phyloP scores from a whole-genome alignment of 345 rosid genomes.

The Draba incana region DNA sequence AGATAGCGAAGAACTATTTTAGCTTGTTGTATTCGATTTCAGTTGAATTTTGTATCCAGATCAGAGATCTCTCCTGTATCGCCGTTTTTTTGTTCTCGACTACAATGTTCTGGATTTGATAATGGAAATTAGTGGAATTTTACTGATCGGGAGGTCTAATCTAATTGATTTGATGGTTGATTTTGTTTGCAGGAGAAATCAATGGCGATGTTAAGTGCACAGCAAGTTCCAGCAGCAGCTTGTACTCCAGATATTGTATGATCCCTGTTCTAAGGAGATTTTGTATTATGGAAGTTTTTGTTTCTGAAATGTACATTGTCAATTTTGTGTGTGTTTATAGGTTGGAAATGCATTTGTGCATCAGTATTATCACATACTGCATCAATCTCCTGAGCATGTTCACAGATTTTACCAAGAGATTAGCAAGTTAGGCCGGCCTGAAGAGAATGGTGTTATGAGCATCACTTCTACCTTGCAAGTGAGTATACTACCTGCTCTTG shows the following conservation, averaged over 20 bases:
- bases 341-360: constrained; percentile 95
- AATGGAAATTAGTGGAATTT: not conserved
- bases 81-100: not conserved
- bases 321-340: constrained; percentile 43
- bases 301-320: constrained; percentile 17
- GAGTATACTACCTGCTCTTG: constrained; percentile 33
- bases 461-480: constrained; percentile 87
- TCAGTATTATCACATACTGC: constrained; percentile 87
- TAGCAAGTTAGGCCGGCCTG: constrained; percentile 95
- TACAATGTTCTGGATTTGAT: not conserved
- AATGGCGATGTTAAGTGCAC: constrained; percentile 58
- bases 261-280: not conserved
- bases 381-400: constrained; percentile 87
- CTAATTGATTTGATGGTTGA: not conserved
- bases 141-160: constrained; percentile 8
- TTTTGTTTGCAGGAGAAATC: constrained; percentile 29
- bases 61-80: constrained; percentile 24
- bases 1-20: not conserved
- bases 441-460: constrained; percentile 65
- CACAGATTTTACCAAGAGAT: constrained; percentile 91
- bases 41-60: constrained; percentile 17
- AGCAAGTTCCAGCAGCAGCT: constrained; percentile 49
- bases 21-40: not conserved
- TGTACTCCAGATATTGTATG: constrained; percentile 55
- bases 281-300: not conserved